Conservation (phyloP, 108 stramenopile species). For the Stephanodiscus triporus region DNA sequence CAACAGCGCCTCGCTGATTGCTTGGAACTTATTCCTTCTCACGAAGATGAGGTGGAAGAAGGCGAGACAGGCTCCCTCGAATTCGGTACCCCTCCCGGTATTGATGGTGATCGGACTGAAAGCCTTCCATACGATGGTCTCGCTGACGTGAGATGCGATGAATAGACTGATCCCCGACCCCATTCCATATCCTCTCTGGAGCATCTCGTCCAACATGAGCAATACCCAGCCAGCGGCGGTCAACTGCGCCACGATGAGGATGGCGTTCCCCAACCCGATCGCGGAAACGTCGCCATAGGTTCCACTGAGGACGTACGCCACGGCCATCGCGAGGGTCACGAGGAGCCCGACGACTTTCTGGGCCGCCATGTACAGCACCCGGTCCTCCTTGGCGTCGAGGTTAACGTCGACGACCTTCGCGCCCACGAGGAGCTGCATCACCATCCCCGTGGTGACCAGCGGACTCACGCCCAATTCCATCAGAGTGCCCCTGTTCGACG, state of each 20-base stretch:
- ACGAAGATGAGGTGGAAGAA: conserved; percentile 97
- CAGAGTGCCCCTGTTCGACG: conserved; percentile 99
- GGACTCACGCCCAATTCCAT: conserved; percentile 99
- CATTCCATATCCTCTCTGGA: conserved; percentile 99
- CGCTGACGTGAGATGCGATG: conserved; percentile 99
- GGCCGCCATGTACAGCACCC: conserved; percentile 95
- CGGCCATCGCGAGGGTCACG: conserved; percentile 96
- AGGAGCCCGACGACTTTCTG: conserved; percentile 99
- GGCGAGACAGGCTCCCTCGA: conserved; percentile 98
- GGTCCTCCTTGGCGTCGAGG: conserved; percentile 96
- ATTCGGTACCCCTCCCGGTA: conserved; percentile 99
- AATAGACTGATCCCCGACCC: conserved; percentile 98
- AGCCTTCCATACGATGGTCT: conserved; percentile 99
- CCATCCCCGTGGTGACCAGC: conserved; percentile 93
- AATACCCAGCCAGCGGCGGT: conserved; percentile 96
- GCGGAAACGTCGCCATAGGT: conserved; percentile 97
- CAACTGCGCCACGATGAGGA: conserved; percentile 97
- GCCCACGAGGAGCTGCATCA: conserved; percentile 95
- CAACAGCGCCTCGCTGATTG: conserved; percentile 94
- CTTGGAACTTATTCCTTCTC: conserved; percentile 91
- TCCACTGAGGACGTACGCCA: conserved; percentile 97
- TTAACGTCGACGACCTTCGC: conserved; percentile 97
- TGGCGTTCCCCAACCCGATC: conserved; percentile 97
- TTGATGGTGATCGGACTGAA: conserved; percentile 99
- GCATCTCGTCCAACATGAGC: conserved; percentile 96